These are phyloP conservation scores for Naganishia kalamii DNA, from an alignment of 768 basidiomycete species.

Conservation along the genomic window DNA sequence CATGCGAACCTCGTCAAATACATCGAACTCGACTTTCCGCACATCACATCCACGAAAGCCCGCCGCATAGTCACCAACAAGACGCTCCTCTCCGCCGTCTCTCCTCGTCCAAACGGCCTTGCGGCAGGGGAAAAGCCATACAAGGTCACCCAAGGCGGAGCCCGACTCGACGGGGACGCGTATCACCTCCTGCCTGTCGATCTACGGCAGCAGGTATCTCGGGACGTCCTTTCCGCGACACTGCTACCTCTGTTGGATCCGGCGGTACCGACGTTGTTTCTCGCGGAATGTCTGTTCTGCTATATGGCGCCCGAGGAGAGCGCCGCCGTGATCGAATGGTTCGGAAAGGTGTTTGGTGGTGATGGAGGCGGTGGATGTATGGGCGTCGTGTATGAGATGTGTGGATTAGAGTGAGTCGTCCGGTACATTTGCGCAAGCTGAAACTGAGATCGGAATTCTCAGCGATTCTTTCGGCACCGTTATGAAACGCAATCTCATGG, in stretches of 20 bases:
- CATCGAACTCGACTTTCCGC: conserved; percentile 84
- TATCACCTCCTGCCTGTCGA: conserved; percentile 71
- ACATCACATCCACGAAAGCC: conserved; percentile 69
- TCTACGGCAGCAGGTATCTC: conserved; percentile 52
- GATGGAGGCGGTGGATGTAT: conserved; percentile 46
- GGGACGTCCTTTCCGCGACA: conserved; percentile 7
- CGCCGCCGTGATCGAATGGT: conserved; percentile 64
- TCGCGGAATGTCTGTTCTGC: conserved; percentile 89
- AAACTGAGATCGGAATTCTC: too few species aligned
- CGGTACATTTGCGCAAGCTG: too few species aligned
- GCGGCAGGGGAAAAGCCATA: neutral
- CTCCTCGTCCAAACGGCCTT: neutral
- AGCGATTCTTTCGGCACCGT: neutral
- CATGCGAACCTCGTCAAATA: conserved; percentile 50
- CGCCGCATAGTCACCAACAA: conserved; percentile 37
- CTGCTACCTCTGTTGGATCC: conserved; percentile 53
- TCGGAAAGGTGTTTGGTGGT: conserved; percentile 54
- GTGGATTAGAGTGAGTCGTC: conserved; percentile 56
- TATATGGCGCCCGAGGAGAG: conserved; percentile 68
- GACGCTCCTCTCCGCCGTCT: conserved; percentile 19
- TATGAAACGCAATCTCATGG: conserved; percentile 82
- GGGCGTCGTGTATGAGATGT: conserved; percentile 83
- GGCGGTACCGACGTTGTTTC: conserved; percentile 66
- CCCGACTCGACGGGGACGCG: conserved; percentile 53
- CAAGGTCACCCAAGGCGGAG: conserved; percentile 36